A percentile compares a stretch with the other conserved stretches of the same genome.
phyloP scores from a whole-genome alignment of 257 asterid species.

The Parsonsia alboflavescens region DNA sequence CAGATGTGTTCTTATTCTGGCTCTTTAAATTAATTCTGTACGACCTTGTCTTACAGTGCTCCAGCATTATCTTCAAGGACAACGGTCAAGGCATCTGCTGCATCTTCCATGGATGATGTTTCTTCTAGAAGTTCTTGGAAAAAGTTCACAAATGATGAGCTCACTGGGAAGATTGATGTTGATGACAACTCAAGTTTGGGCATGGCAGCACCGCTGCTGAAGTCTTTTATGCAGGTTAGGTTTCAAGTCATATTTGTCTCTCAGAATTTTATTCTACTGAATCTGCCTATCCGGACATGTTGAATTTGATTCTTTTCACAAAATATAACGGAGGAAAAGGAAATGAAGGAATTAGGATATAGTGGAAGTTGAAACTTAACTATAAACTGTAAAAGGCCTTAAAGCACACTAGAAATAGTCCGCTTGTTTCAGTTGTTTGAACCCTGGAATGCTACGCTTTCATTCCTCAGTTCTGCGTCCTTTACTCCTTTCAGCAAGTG shows the following conservation, averaged over 20 bases:
- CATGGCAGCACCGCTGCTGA: conserved; percentile 87
- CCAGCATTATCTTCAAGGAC: conserved; percentile 84
- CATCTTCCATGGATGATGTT: conserved; percentile 67
- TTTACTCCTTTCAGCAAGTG: background rate
- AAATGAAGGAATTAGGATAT: background rate
- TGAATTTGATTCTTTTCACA: background rate
- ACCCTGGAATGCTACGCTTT: background rate
- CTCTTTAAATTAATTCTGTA: background rate
- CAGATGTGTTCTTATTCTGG: background rate
- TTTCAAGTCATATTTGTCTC: background rate
- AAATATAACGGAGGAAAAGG: background rate
- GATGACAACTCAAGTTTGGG: conserved; percentile 81
- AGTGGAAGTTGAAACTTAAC: background rate
- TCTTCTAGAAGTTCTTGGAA: conserved; percentile 83
- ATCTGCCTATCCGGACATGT: background rate
- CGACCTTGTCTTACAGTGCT: conserved; percentile 49
- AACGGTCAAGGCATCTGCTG: conserved; percentile 47
- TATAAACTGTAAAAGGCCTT: background rate
- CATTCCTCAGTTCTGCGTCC: background rate
- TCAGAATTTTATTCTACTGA: background rate
- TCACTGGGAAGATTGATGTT: conserved; percentile 49
- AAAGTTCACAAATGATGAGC: conserved; percentile 60
- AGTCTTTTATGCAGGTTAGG: conserved; percentile 95
- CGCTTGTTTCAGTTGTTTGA: background rate
- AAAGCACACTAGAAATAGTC: background rate